Percentiles rank a stretch among this genome's conserved stretches.
phyloP scores from a whole-genome alignment of 371 early-diverging fungal genomes.

The Enteropsectra breve region DNA sequence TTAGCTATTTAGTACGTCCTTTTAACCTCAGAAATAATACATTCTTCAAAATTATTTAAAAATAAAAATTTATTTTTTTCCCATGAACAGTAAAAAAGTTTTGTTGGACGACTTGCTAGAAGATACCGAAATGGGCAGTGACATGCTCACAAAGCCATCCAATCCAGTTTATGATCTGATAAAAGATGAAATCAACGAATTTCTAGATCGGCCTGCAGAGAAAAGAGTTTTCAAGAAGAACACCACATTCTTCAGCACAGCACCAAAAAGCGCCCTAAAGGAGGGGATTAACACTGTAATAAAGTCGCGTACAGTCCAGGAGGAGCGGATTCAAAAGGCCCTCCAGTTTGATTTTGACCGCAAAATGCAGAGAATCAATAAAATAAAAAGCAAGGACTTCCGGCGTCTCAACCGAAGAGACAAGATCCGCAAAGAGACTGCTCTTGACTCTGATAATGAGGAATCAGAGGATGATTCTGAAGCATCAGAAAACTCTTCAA shows the following conservation, averaged over 20 bases:
- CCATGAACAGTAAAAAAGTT: no score
- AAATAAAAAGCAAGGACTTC: constrained; percentile 58
- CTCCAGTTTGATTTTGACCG: constrained; percentile 34
- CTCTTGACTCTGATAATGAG: not conserved
- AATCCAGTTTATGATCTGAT: not conserved
- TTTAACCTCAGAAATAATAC: no score
- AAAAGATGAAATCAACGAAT: constrained; percentile 5
- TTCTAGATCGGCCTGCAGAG: not conserved
- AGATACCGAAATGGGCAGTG: not conserved
- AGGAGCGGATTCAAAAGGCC: constrained; percentile 25
- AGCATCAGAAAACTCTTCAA: constrained; percentile 6
- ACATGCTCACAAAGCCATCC: not conserved
- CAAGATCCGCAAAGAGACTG: constrained; percentile 6
- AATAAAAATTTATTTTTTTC: no score
- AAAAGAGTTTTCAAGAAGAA: not conserved
- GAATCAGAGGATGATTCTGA: not conserved
- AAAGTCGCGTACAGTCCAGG: constrained; percentile 8
- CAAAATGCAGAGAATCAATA: constrained; percentile 54
- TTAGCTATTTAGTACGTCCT: no score
- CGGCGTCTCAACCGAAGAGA: constrained; percentile 38
- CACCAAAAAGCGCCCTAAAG: constrained; percentile 3
- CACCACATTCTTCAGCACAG: not conserved
- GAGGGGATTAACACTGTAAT: constrained; percentile 7
- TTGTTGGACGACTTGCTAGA: not conserved
- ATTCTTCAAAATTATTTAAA: no score